phyloP scores from a whole-genome alignment of 176 grass and related monocot species.

The Aegilops bicornis region DNA sequence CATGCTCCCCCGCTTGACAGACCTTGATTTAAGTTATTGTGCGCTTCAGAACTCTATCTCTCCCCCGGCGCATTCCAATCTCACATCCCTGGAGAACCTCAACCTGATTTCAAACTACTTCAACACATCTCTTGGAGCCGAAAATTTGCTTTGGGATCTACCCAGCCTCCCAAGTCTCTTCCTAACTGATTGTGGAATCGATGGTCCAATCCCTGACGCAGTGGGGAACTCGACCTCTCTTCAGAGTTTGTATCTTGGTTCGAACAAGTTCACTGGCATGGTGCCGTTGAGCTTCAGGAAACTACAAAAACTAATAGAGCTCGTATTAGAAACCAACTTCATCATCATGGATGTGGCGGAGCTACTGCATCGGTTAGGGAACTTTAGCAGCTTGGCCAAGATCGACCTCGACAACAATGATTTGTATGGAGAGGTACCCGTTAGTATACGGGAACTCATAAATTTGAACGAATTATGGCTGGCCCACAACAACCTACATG shows the following conservation, averaged over 20 bases:
- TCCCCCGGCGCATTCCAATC: neutral
- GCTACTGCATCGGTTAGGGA: neutral
- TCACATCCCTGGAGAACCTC: neutral
- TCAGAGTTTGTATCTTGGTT: neutral
- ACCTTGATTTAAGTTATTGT: neutral
- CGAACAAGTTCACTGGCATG: slow-evolving; percentile 8
- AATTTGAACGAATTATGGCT: neutral
- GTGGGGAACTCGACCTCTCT: slow-evolving; percentile 17
- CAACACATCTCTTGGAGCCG: neutral
- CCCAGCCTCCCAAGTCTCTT: neutral
- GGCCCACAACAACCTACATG: neutral
- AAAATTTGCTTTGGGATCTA: neutral
- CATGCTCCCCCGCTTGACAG: neutral
- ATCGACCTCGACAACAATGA: neutral
- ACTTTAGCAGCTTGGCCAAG: neutral
- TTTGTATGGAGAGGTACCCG: slow-evolving; percentile 30
- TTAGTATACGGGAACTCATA: too few relatives aligned
- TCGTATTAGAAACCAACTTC: neutral
- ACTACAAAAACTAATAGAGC: neutral
- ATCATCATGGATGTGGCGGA: neutral
- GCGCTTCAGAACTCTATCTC: neutral
- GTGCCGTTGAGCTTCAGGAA: slow-evolving; percentile 6
- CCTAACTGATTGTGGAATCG: neutral
- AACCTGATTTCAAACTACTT: neutral
- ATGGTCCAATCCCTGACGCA: neutral